phyloP scores from a whole-genome alignment of 495 filamentous ascomycete species.

The Baudoinia panamericana region DNA sequence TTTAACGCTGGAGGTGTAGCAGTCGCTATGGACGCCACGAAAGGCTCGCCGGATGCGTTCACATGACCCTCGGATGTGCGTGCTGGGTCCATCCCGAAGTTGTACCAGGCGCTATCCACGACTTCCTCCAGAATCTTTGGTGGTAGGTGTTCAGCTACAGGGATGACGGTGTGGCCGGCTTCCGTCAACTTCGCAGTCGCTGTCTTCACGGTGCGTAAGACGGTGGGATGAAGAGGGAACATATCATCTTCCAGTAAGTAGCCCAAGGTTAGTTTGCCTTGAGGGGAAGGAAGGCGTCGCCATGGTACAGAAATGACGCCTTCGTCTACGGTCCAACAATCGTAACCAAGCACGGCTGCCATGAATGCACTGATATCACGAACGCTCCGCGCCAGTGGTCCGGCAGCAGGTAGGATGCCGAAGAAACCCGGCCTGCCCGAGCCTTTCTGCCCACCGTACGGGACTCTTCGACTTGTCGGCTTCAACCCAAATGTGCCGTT shows the following conservation, averaged over 20 bases:
- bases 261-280: slow-evolving; percentile 15
- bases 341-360: slow-evolving; percentile 1
- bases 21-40: slow-evolving; percentile 20
- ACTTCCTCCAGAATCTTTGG: slow-evolving; percentile 9
- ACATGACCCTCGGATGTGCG: slow-evolving; percentile 21
- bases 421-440: slow-evolving; percentile 3
- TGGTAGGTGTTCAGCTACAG: slow-evolving; percentile 15
- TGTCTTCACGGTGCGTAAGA: slow-evolving; percentile 20
- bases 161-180: slow-evolving; percentile 19
- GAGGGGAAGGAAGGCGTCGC: background rate
- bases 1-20: slow-evolving; percentile 13
- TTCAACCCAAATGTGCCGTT: slow-evolving; percentile 25
- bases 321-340: slow-evolving; percentile 13
- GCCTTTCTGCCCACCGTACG: slow-evolving; percentile 12
- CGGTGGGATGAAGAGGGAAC: slow-evolving; percentile 25
- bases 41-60: slow-evolving; percentile 22
- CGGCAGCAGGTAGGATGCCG: slow-evolving; percentile 8
- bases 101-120: slow-evolving; percentile 18
- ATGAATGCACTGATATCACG: slow-evolving; percentile 16
- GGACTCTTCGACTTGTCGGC: slow-evolving; percentile 23
- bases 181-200: slow-evolving; percentile 17
- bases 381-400: slow-evolving; percentile 11
- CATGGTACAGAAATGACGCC: slow-evolving; percentile 11
- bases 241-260: slow-evolving; percentile 20
- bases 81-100: slow-evolving; percentile 23